Percentiles rank a stretch among this genome's conserved stretches.
phyloP scores from a whole-genome alignment of 768 basidiomycete species.

The Boletales sp. region DNA sequence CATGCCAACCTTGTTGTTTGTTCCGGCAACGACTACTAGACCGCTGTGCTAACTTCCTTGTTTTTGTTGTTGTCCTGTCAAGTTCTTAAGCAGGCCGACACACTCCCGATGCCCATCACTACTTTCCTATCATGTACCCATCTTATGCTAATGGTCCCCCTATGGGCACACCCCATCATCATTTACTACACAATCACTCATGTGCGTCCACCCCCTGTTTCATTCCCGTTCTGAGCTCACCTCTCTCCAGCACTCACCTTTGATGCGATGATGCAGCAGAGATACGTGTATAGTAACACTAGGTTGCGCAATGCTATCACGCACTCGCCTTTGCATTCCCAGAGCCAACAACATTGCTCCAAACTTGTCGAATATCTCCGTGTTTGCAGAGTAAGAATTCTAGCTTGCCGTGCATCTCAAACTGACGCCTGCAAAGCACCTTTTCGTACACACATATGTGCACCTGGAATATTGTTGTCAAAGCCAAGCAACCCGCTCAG shows the following conservation, averaged over 20 bases:
- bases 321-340: neutral
- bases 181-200: neutral
- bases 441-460: conserved; percentile 23
- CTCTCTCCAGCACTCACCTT: conserved; percentile 2
- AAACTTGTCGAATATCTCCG: conserved; percentile 9
- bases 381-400: conserved; percentile 17
- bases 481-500: neutral
- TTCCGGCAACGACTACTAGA: too few relatives aligned
- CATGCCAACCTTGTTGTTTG: too few relatives aligned
- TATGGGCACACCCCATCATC: neutral
- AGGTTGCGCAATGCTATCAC: conserved; percentile 7
- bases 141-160: neutral
- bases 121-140: conserved; percentile 1
- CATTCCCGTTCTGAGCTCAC: neutral
- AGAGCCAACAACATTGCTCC: conserved; percentile 1
- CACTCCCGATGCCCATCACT: too few relatives aligned
- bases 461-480: conserved; percentile 20
- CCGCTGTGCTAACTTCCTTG: too few relatives aligned
- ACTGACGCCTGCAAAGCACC: conserved; percentile 16
- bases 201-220: conserved; percentile 10
- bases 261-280: conserved; percentile 1
- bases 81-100: neutral
- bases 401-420: neutral
- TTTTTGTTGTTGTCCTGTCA: too few relatives aligned
- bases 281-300: neutral